These are phyloP conservation scores for Xylaria hypoxylon DNA, from an alignment of 2,329 filamentous ascomycete genomes.

Conservation along the genomic window DNA sequence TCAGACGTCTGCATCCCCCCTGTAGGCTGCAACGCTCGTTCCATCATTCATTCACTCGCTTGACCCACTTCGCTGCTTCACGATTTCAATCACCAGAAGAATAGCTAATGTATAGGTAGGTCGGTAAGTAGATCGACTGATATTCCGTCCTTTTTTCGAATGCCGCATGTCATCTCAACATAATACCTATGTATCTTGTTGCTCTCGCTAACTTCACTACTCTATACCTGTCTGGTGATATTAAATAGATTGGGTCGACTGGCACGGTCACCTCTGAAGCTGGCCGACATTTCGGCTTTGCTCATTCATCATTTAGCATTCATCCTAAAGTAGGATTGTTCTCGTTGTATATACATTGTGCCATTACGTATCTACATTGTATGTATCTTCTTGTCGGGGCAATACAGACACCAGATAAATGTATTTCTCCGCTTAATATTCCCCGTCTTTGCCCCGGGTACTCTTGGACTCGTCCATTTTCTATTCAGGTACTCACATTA, in stretches of 20 bases:
- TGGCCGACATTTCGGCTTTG: neutral
- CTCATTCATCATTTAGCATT: neutral
- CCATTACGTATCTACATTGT: too few relatives aligned
- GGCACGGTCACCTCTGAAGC: slow-evolving; percentile 4
- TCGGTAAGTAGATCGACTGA: too few relatives aligned
- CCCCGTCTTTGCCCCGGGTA: neutral
- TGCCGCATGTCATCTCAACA: neutral
- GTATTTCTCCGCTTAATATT: neutral
- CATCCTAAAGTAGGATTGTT: too few relatives aligned
- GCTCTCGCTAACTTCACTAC: slow-evolving; percentile 5
- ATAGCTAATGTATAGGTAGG: neutral
- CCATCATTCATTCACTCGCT: slow-evolving; percentile 16
- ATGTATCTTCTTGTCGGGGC: slow-evolving; percentile 1
- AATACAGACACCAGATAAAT: too few relatives aligned
- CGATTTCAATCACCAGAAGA: slow-evolving; percentile 9
- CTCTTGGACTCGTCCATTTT: neutral
- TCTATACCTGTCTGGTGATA: neutral
- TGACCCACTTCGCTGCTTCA: slow-evolving; percentile 18
- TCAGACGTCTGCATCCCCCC: slow-evolving; percentile 16
- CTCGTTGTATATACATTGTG: too few relatives aligned
- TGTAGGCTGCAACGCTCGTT: slow-evolving; percentile 16
- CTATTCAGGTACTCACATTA: slow-evolving; percentile 3
- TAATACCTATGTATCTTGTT: neutral
- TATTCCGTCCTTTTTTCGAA: neutral
- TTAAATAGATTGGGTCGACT: neutral